Percentiles rank a stretch among this genome's conserved stretches.
phyloP scores from a whole-genome alignment of 805 yeast genomes.

The Saccharomycopsis sp. region DNA sequence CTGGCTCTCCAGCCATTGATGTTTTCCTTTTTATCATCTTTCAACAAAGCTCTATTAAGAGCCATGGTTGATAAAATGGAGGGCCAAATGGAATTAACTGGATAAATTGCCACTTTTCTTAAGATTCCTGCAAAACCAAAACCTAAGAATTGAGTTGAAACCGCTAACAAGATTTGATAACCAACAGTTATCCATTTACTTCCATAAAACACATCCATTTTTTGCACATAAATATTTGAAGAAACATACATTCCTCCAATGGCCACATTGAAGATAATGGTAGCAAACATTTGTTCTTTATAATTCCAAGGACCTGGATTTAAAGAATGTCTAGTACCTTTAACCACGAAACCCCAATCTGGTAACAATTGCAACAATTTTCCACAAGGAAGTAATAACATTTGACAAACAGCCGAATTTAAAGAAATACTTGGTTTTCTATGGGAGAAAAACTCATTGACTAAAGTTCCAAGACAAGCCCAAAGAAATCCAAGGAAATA shows the following conservation, averaged over 20 bases:
- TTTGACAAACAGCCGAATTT: constrained; percentile 33
- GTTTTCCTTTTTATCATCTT: constrained; percentile 25
- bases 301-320: constrained; percentile 57
- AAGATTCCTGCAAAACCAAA: constrained; percentile 58
- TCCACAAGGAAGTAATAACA: constrained; percentile 38
- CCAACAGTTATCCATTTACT: constrained; percentile 30
- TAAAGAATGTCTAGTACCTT: constrained; percentile 32
- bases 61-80: constrained; percentile 37
- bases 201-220: constrained; percentile 23
- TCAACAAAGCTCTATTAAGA: constrained; percentile 36
- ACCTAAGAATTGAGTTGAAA: constrained; percentile 54
- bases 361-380: constrained; percentile 32
- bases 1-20: constrained; percentile 27
- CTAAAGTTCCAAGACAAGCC: constrained; percentile 42
- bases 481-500: constrained; percentile 31
- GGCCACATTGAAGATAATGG: constrained; percentile 32
- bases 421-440: constrained; percentile 42
- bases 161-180: constrained; percentile 40
- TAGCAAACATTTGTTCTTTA: constrained; percentile 58
- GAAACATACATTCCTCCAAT: constrained; percentile 27
- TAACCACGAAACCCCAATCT: constrained; percentile 30
- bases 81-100: constrained; percentile 45
- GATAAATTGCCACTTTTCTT: constrained; percentile 47
- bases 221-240: constrained; percentile 28
- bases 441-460: constrained; percentile 47